Base-by-base conservation (phyloP, 805 yeast genomes). In the Candida sakaeoensis region DNA sequence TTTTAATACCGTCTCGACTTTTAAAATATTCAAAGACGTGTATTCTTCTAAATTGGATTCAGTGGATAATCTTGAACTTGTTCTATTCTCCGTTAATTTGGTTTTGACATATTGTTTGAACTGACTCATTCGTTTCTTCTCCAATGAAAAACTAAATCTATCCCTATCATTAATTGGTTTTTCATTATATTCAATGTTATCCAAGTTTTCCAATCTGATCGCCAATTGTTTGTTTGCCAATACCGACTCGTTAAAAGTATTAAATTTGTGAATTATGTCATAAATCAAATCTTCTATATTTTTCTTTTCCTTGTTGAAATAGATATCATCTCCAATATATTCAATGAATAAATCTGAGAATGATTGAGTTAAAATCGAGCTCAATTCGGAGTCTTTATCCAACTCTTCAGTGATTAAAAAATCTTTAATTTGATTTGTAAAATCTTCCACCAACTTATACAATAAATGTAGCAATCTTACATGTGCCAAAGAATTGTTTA, bases 261-360 rank as follows among this genome's bases (percentile, higher is more conserved):
- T 72, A 52, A 74, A 80, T 29, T 62, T 65, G 14, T 68, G 63
- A 6, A 76, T 74, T 25, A 72, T 54, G 2, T 60, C 59, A 37
- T 68, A 68, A 15, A 79, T 68, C 30, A 75, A 58, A 22, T 72
- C 76, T 37, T 80, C 83, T 26, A 90, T 63, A 47, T 77, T 78
- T 46, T 79, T 79, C 61, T 77, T 83, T 54, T 89, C 97, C 28
- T 74, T 52, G 28, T 70, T 79, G 52, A 90, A 81, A 60, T 88
- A 90, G 35, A 74, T 69, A 43, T 77, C 76, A 42, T 83, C 86
- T 21, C 74, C 73, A 19, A 85, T 62, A 53, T 79, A 85, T 35
- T 82, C 81, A 14, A 77, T 70, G 57, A 91, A 91, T 13, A 87
- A 60, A 48, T 85, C 95, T n/a, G 75, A 72, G 53, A 71, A 79